Conservation (phyloP, 495 filamentous ascomycete genomes). For the Friedmanniomyces endolithicus region DNA sequence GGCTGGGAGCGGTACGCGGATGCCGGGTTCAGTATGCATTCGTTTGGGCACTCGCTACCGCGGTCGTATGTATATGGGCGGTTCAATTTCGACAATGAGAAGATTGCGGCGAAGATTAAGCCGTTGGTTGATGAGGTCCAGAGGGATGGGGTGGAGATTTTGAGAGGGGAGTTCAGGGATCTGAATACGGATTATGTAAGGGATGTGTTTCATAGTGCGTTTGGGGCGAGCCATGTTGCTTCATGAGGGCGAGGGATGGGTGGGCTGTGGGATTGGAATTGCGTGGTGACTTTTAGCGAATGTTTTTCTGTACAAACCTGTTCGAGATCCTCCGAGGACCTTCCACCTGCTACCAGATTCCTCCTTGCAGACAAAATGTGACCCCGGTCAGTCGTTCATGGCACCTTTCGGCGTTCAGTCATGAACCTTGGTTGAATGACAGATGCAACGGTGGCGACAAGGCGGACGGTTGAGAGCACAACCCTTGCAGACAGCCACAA, state of each 20-base stretch:
- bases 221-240: not conserved
- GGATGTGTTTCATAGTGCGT: constrained; percentile 11
- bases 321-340: too few species aligned
- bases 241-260: not conserved
- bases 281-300: too few species aligned
- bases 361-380: too few species aligned
- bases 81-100: constrained; percentile 40
- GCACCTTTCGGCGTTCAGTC: too few species aligned
- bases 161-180: constrained; percentile 13
- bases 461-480: too few species aligned
- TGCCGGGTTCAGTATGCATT: constrained; percentile 37
- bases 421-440: too few species aligned
- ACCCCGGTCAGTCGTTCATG: too few species aligned
- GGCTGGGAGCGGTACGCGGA: constrained; percentile 50
- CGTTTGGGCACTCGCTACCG: constrained; percentile 41
- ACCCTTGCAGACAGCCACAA: too few species aligned
- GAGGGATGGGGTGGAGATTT: constrained; percentile 8
- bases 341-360: too few species aligned
- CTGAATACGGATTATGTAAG: constrained; percentile 9
- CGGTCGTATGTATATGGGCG: constrained; percentile 41
- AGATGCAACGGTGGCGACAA: too few species aligned
- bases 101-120: constrained; percentile 31
- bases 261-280: not conserved
- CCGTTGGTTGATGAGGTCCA: constrained; percentile 8
- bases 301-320: too few species aligned